phyloP scores from a whole-genome alignment of 306 rosid genomes.

The Vachellia collinsii region DNA sequence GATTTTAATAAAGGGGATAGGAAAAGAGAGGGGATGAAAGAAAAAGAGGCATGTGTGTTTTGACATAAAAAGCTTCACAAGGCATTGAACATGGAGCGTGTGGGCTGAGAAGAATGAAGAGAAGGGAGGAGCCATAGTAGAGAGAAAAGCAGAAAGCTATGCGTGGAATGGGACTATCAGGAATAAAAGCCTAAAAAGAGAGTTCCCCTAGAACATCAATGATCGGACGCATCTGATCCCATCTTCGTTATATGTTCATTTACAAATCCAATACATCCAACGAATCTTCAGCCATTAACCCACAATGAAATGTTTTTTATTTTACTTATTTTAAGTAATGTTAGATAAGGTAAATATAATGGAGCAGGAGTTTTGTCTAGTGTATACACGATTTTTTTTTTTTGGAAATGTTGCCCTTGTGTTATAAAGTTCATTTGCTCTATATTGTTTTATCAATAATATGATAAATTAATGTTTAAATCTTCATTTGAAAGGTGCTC shows the following conservation, averaged over 20 bases:
- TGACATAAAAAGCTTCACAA: constrained; percentile 49
- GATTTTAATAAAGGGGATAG: constrained; percentile 47
- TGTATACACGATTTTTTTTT: too few species aligned
- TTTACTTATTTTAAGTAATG: neutral
- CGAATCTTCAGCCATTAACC: neutral
- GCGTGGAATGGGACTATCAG: constrained; percentile 43
- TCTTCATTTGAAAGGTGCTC: too few species aligned
- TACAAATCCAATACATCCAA: constrained; percentile 3
- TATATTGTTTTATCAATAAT: too few species aligned
- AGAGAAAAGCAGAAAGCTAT: constrained; percentile 42
- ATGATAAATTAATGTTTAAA: too few species aligned
- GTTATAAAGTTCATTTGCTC: too few species aligned
- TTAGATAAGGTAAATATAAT: too few species aligned
- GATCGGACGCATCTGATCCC: constrained; percentile 46
- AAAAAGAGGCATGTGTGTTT: constrained; percentile 51
- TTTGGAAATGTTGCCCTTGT: too few species aligned
- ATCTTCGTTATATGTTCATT: constrained; percentile 26
- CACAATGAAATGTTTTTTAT: neutral
- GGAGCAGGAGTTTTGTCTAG: too few species aligned
- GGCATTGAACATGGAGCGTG: constrained; percentile 43
- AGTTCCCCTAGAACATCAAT: constrained; percentile 53
- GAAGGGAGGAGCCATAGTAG: constrained; percentile 46
- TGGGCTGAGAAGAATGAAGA: constrained; percentile 41
- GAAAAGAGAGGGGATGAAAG: constrained; percentile 48
- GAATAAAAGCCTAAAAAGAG: constrained; percentile 57